Percentiles rank a stretch among this genome's conserved stretches.
Conservation (phyloP, 1,284 basidiomycete genomes). For the Cystobasidiaceae sp. region DNA sequence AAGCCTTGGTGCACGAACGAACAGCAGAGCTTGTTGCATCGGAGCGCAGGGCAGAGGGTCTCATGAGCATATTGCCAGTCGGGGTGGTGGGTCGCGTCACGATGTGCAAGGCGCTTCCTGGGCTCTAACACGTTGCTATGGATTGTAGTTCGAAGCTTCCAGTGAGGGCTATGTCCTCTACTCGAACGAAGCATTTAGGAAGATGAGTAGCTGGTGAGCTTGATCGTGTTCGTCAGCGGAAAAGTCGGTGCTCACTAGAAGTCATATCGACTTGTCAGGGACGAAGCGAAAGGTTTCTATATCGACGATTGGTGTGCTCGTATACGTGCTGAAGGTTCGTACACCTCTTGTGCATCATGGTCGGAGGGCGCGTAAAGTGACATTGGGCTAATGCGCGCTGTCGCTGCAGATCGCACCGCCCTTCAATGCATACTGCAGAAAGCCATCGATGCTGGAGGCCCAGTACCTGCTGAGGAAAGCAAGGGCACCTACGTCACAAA, state of each 20-base stretch:
- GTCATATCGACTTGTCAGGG: not conserved
- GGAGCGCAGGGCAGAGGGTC: constrained; percentile 7
- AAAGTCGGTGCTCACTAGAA: not conserved
- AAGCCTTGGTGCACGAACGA: constrained; percentile 8
- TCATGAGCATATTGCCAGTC: constrained; percentile 21
- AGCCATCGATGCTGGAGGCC: not conserved
- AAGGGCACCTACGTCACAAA: not conserved
- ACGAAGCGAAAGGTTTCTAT: not conserved
- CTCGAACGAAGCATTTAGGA: constrained; percentile 1
- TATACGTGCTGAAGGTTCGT: not conserved
- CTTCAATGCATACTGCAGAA: not conserved
- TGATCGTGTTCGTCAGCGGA: not conserved
- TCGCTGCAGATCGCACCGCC: not conserved
- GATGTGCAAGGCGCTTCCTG: too few relatives aligned
- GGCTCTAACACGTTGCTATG: not conserved
- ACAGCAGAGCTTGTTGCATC: constrained; percentile 21
- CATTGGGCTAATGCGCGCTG: not conserved
- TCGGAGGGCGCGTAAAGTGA: not conserved
- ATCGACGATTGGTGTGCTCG: not conserved
- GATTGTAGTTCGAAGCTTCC: constrained; percentile 8
- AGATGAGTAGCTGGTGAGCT: constrained; percentile 3
- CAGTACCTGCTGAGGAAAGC: not conserved
- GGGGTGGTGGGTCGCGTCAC: not conserved
- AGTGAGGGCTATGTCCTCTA: constrained; percentile 4
- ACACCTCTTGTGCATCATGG: not conserved